Evolutionary conservation across 2,329 filamentous ascomycete species (phyloP).

Genomic region (Fusarium odoratissimum): DNA sequence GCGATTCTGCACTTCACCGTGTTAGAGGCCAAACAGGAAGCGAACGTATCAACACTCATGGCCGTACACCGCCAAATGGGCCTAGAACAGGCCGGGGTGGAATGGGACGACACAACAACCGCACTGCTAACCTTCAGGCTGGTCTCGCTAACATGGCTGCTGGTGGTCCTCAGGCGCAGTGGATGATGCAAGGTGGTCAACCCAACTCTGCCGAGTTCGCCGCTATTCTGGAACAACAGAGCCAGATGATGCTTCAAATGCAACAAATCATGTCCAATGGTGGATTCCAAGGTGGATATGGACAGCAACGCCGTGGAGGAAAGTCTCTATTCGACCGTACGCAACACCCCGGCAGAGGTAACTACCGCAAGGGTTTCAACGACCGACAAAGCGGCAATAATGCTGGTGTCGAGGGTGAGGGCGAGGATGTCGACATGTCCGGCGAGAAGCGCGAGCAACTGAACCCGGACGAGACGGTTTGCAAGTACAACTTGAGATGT

Average conservation of each 20-base stretch:
- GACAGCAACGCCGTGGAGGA: conserved; percentile 55
- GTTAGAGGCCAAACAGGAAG: conserved; percentile 77
- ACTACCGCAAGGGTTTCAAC: conserved; percentile 63
- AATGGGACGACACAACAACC: conserved; percentile 63
- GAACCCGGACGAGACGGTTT: conserved; percentile 75
- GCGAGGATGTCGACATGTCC: conserved; percentile 73
- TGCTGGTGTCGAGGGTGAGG: conserved; percentile 56
- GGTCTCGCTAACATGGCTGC: conserved; percentile 61
- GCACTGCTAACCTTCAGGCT: conserved; percentile 61
- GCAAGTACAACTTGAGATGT: conserved; percentile 90
- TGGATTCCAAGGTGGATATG: conserved; percentile 56
- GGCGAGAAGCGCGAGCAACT: conserved; percentile 64
- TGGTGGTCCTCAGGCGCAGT: conserved; percentile 52
- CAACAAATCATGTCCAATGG: conserved; percentile 69
- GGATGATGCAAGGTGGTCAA: conserved; percentile 61
- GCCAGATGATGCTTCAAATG: conserved; percentile 84
- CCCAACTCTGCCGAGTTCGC: conserved; percentile 67
- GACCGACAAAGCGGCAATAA: conserved; percentile 51
- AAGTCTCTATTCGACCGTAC: conserved; percentile 82
- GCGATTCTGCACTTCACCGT: conserved; percentile 82
- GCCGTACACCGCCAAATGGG: conserved; percentile 76
- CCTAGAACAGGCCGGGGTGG: conserved; percentile 68
- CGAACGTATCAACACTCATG: conserved; percentile 85
- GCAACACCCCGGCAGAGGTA: conserved; percentile 63
- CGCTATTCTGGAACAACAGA: conserved; percentile 89